These are phyloP conservation scores for Scutellaria galericulata DNA, from an alignment of 257 asterid genomes.

Conservation along the genomic window DNA sequence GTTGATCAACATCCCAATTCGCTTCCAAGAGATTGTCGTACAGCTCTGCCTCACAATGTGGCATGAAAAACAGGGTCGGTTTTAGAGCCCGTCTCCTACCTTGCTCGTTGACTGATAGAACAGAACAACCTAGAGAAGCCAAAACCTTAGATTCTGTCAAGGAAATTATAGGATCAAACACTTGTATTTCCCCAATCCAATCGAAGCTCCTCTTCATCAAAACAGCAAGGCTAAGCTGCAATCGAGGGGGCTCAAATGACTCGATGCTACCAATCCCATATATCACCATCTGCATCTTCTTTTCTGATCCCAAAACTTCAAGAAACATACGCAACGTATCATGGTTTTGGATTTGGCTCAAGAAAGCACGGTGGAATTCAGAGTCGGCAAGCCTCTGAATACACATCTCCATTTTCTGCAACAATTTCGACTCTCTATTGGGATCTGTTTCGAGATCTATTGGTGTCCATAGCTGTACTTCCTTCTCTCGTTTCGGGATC, in stretches of 20 bases:
- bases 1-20: constrained; percentile 58
- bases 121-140: constrained; percentile 73
- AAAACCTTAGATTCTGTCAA: constrained; percentile 68
- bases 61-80: constrained; percentile 92
- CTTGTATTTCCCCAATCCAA: constrained; percentile 81
- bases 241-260: constrained; percentile 66
- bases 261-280: constrained; percentile 96
- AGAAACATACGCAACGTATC: constrained; percentile 47
- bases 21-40: constrained; percentile 74
- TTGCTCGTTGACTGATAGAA: constrained; percentile 75
- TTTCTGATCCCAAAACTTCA: constrained; percentile 57
- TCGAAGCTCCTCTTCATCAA: constrained; percentile 68
- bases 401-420: constrained; percentile 61
- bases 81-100: constrained; percentile 59
- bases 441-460: constrained; percentile 51
- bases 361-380: constrained; percentile 48
- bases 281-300: constrained; percentile 72
- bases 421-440: constrained; percentile 59
- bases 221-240: constrained; percentile 79
- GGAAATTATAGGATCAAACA: constrained; percentile 86
- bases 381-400: constrained; percentile 58
- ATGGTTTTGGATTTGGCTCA: constrained; percentile 52
- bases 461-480: constrained; percentile 66
- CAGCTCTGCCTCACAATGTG: constrained; percentile 80
- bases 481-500: constrained; percentile 41